Base-by-base conservation (phyloP, 495 filamentous ascomycete genomes). In the Lasiosphaeria ovina region DNA sequence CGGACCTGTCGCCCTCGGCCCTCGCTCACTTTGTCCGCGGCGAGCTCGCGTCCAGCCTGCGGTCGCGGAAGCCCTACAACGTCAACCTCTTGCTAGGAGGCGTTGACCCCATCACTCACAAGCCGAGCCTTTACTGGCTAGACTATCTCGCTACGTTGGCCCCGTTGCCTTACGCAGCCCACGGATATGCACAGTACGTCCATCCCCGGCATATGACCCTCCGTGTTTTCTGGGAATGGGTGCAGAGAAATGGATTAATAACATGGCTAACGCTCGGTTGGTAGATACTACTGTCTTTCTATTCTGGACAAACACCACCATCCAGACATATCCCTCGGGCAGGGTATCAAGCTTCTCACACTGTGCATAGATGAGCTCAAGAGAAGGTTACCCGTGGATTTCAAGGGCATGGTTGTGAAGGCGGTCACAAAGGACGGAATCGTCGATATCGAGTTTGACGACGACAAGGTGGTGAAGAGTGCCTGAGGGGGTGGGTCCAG, bases 281-380 rank as follows among this genome's bases (percentile, higher is more conserved):
- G 16, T 42, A 76, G 70, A 79, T 96, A 96, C 77, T 96, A 96
- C 81, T 96, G 92, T 74, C 81, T 98, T 48, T 95, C 91, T 3
- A 93, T 96, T 62, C 85, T 98, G 17, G 94, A 98, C 78, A 98
- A 98, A 77, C 94, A 98, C 67, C 94, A 98, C 71, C 89, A 98
- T 63, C 93, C 94, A 40, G 85, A 97, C 71, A 97, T 98, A 74
- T 76, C 80, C 55, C 83, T 93, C 31, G 92, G 91, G 52, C 83
- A 93, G 75, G 94, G 94, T 50, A 80, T 95, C 72, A 91, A 96
- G 79, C 83, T 98, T 49, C 80, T 98, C 63, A 83, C 82, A 65
- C 89, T 97, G 87, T 98, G 94, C 76, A 91, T 90, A 65, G 92
- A 98, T 72, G 94, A 98, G 82, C 81, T 97, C 69, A 95, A 97